Conservation (phyloP, 768 basidiomycete species). For the Phaeotremella fagi region DNA sequence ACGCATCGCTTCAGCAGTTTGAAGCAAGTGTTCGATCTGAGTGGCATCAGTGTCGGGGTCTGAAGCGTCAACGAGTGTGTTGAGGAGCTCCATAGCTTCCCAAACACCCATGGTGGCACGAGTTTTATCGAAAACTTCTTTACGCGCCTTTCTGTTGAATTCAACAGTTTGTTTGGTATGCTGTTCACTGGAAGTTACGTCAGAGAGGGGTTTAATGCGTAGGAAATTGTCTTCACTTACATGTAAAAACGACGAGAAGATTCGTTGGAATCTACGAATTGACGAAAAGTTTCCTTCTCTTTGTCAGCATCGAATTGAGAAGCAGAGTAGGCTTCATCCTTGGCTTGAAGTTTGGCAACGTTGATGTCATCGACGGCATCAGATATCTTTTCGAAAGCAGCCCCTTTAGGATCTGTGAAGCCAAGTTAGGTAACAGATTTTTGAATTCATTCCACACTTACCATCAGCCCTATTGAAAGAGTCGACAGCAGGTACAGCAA, state of each 20-base stretch:
- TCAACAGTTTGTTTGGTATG: conserved; percentile 71
- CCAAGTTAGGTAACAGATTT: too few species aligned
- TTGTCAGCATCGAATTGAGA: conserved; percentile 39
- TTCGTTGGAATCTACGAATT: conserved; percentile 44
- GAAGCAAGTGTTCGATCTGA: conserved; percentile 85
- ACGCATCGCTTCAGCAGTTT: conserved; percentile 51
- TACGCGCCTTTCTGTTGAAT: conserved; percentile 70
- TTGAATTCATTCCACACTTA: too few species aligned
- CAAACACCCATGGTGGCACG: conserved; percentile 64
- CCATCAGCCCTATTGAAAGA: too few species aligned
- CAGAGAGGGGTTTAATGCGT: too few species aligned
- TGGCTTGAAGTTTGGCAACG: conserved; percentile 31
- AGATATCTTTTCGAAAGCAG: conserved; percentile 35
- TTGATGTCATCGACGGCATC: conserved; percentile 46
- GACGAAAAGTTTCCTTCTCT: conserved; percentile 42
- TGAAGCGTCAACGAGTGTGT: conserved; percentile 81
- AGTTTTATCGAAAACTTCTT: conserved; percentile 62
- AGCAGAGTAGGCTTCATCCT: neutral
- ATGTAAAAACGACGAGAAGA: conserved; percentile 43
- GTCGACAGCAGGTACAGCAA: too few species aligned
- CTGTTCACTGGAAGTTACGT: conserved; percentile 48
- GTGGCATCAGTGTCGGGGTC: conserved; percentile 63
- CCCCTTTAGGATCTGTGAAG: too few species aligned
- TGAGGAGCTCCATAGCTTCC: conserved; percentile 56
- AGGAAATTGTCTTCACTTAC: conserved; percentile 13